Base-by-base conservation (phyloP, 2,329 filamentous ascomycete species). In the Bretziella fagacearum region DNA sequence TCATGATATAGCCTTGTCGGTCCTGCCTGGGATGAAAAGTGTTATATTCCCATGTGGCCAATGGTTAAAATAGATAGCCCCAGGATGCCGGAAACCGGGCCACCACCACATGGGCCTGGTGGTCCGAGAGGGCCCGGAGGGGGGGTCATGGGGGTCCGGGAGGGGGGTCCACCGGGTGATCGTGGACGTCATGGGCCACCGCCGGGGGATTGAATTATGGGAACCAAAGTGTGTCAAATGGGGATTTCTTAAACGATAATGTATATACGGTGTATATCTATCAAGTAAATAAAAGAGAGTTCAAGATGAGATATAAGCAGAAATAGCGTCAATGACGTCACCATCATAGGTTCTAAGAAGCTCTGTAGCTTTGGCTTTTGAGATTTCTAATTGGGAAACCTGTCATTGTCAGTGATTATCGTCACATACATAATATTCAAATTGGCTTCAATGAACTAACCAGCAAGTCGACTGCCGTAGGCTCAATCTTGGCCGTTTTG, bases 301-400 rank as follows among this genome's bases (percentile, higher is more conserved):
- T 46, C 52, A 59, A 7, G 56, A 56, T 18, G 52, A 50, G 17
- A 65, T 53, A 52, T 58, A 85, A 0, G 76, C 74, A 50, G 63
- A 69, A 66, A 89, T 71, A 1, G 81, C 81, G 59, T 73, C 69
- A 32, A 79, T 68, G 1, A 72, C 73, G 56, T 84, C 70, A 2
- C 82, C 84, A 43, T 85, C 80, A 55, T 86, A 68, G 4, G 71
- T 66, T 59, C 77, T 79, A 4, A 91, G 67, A 44, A 89, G 61
- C 51, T 89, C 83, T 1, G 79, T 86, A 1, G 81, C 84, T 60
- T 79, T 84, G 2, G 65, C 55, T 61, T 84, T 86, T 1, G 73
- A 63, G 29, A 89, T 58, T 52, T 89, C 82, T 26, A 87, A 68
- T 59, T 87, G 72, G 41, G 82, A 75, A 10, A 81, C 67, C 77